Percentiles rank a stretch among this genome's conserved stretches.
Conservation (phyloP, 441 rosid species). For the Brassica balearica region DNA sequence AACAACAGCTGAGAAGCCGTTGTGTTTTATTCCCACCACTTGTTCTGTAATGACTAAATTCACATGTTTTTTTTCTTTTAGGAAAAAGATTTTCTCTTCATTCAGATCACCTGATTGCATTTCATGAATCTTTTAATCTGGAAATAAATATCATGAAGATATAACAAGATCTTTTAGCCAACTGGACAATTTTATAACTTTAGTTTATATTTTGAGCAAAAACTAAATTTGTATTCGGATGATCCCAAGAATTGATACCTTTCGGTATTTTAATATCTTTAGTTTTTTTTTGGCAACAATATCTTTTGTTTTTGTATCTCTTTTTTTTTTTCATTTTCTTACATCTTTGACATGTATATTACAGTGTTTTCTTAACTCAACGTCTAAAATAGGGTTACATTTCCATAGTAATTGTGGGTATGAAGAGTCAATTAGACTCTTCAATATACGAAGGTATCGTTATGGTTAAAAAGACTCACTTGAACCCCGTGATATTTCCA, state of each 20-base stretch:
- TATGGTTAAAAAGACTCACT: conserved; percentile 14
- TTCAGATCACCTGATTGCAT: conserved; percentile 32
- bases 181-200: background rate
- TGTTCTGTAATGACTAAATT: background rate
- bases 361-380: background rate
- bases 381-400: background rate
- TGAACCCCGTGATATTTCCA: background rate
- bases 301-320: background rate
- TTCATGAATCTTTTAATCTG: background rate
- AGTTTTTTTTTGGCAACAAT: background rate
- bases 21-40: conserved; percentile 18
- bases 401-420: background rate
- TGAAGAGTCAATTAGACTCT: background rate
- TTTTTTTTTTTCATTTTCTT: background rate
- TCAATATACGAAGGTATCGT: background rate
- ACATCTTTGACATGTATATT: background rate
- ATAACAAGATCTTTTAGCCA: background rate
- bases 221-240: background rate
- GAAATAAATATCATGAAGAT: conserved; percentile 4
- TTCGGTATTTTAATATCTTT: background rate
- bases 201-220: background rate
- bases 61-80: background rate
- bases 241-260: background rate
- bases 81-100: background rate
- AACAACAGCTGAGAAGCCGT: conserved; percentile 10